Conservation (phyloP, 371 early-diverging fungal species). For the Mortierella sp. region DNA sequence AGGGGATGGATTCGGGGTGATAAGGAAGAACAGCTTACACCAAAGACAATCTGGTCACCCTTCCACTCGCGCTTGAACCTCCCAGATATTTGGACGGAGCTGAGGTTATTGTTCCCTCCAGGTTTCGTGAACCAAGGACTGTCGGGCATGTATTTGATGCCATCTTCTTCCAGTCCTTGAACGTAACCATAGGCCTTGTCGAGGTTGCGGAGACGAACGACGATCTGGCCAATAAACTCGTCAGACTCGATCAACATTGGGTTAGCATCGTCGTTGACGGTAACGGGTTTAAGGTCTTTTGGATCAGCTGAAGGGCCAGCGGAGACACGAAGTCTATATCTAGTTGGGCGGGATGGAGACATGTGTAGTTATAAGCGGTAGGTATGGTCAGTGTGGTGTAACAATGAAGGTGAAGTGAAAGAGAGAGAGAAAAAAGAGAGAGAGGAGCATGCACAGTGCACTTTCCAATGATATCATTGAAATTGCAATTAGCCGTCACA, state of each 20-base stretch:
- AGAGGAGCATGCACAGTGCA: not conserved
- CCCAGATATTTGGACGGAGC: constrained; percentile 78
- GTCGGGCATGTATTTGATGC: constrained; percentile 40
- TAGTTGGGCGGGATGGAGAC: not conserved
- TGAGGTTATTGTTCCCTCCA: constrained; percentile 62
- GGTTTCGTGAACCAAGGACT: constrained; percentile 65
- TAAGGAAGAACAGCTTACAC: constrained; percentile 39
- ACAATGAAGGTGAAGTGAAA: not conserved
- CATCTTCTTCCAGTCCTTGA: constrained; percentile 57
- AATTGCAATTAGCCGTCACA: too few relatives aligned
- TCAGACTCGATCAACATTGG: constrained; percentile 74
- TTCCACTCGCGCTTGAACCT: constrained; percentile 75
- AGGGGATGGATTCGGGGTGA: not conserved
- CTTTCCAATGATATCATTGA: too few relatives aligned
- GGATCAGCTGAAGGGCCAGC: constrained; percentile 67
- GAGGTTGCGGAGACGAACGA: constrained; percentile 72
- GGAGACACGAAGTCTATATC: constrained; percentile 64
- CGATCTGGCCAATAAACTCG: constrained; percentile 74
- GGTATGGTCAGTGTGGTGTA: constrained; percentile 2
- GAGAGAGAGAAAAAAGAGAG: not conserved
- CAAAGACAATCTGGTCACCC: constrained; percentile 81
- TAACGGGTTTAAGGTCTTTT: constrained; percentile 63
- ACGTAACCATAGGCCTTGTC: constrained; percentile 62
- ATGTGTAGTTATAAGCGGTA: not conserved
- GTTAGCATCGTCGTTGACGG: constrained; percentile 76